Percentiles rank a stretch among this genome's conserved stretches.
phyloP scores from a whole-genome alignment of 129 eudicot species.

The Centaurea solstitialis region DNA sequence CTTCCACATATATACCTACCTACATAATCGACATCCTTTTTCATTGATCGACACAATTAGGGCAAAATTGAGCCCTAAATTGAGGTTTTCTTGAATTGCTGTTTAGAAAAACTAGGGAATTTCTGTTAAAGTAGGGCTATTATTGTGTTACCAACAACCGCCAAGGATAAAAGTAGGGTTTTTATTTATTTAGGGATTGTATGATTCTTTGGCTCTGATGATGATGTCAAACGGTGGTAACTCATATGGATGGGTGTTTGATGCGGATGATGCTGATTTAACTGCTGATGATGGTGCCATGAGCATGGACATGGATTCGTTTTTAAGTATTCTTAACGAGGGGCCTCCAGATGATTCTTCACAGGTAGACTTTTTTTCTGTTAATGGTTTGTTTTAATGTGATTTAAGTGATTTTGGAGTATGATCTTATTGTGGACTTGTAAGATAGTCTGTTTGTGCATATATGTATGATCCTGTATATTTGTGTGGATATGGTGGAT shows the following conservation, averaged over 20 bases:
- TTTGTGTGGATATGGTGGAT: not conserved
- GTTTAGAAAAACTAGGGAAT: no score
- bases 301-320: conserved; percentile 34
- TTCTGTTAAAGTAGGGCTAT: not conserved
- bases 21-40: not conserved
- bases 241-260: conserved; percentile 19
- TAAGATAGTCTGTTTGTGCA: not conserved
- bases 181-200: conserved; percentile 9
- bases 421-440: not conserved
- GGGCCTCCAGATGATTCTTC: conserved; percentile 15
- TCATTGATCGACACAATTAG: conserved; percentile 14
- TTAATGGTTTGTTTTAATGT: not conserved
- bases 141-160: conserved; percentile 14
- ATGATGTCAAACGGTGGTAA: conserved; percentile 32
- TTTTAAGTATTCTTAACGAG: conserved; percentile 27
- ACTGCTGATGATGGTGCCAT: conserved; percentile 21
- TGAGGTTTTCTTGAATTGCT: not conserved
- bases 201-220: conserved; percentile 25
- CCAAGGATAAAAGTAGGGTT: conserved; percentile 25
- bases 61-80: conserved; percentile 13
- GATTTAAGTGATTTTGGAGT: conserved; percentile 4
- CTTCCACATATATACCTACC: conserved; percentile 4
- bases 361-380: conserved; percentile 15
- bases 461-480: conserved; percentile 5
- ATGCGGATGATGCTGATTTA: conserved; percentile 12